Evolutionary conservation across 148 eudicot species (phyloP).

Genomic region (Oxyria digyna): DNA sequence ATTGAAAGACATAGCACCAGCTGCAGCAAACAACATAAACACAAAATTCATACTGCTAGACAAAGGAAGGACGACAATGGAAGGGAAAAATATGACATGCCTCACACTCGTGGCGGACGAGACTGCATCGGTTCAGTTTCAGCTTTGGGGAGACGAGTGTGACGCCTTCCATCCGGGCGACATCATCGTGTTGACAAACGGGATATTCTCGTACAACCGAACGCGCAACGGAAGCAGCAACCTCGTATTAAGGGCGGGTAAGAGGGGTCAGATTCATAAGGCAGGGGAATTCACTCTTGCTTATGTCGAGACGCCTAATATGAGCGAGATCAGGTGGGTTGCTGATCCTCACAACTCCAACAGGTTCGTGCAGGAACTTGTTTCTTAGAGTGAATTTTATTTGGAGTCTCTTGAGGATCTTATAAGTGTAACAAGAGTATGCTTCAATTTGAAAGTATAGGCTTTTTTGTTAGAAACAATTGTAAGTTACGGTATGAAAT

Average conservation of each 20-base stretch:
- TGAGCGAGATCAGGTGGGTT: conserved; percentile 79
- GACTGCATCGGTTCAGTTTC: conserved; percentile 84
- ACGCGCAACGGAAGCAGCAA: no score
- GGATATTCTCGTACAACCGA: conserved; percentile 65
- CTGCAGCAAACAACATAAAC: conserved; percentile 64
- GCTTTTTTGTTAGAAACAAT: no score
- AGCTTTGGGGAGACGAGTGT: conserved; percentile 77
- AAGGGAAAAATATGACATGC: conserved; percentile 48
- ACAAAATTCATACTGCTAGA: conserved; percentile 57
- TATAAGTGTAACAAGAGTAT: no score
- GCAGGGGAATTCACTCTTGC: conserved; percentile 67
- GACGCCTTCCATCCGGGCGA: conserved; percentile 72
- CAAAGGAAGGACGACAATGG: conserved; percentile 38
- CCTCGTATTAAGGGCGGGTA: conserved; percentile 69
- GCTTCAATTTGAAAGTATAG: no score
- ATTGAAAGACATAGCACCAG: conserved; percentile 57
- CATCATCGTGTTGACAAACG: conserved; percentile 36
- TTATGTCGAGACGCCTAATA: conserved; percentile 71
- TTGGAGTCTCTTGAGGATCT: no score
- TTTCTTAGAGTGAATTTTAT: no score
- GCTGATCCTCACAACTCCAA: conserved; percentile 38
- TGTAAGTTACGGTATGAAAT: no score
- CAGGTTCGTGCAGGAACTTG: conserved; percentile 39
- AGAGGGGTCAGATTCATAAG: conserved; percentile 59
- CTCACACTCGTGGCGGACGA: conserved; percentile 83